phyloP scores from a whole-genome alignment of 2,329 filamentous ascomycete genomes.

The Ramularia endophylla region DNA sequence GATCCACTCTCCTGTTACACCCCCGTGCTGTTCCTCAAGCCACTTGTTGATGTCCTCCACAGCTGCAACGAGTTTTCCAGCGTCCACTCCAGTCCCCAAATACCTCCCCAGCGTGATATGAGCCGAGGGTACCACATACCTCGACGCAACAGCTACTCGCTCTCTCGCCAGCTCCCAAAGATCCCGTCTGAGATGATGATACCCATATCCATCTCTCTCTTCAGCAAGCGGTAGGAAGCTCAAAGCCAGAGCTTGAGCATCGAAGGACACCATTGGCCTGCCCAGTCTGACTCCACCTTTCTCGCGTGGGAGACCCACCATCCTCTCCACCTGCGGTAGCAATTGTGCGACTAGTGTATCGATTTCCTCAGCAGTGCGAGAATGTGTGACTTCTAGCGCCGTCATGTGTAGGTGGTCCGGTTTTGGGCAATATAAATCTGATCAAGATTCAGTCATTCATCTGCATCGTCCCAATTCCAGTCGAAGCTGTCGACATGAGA shows the following conservation, averaged over 20 bases:
- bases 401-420: constrained; percentile 75
- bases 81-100: constrained; percentile 43
- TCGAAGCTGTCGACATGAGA: too few relatives aligned
- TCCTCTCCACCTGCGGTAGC: constrained; percentile 44
- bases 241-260: constrained; percentile 70
- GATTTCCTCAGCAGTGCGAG: constrained; percentile 64
- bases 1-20: constrained; percentile 55
- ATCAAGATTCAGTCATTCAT: neutral
- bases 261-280: constrained; percentile 77
- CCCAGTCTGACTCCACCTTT: constrained; percentile 47
- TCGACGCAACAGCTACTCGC: constrained; percentile 60
- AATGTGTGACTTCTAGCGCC: constrained; percentile 76
- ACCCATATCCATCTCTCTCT: constrained; percentile 62
- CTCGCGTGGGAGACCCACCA: neutral
- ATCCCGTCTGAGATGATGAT: constrained; percentile 84
- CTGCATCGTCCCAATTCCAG: neutral
- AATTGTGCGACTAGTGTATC: constrained; percentile 55
- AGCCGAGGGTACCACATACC: constrained; percentile 84
- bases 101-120: constrained; percentile 86
- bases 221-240: constrained; percentile 77
- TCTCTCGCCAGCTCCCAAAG: constrained; percentile 56
- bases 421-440: constrained; percentile 85
- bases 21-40: constrained; percentile 68
- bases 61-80: constrained; percentile 58
- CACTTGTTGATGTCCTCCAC: constrained; percentile 74